Conservation (phyloP, 768 basidiomycete genomes). For the Termitomyces sp. region DNA sequence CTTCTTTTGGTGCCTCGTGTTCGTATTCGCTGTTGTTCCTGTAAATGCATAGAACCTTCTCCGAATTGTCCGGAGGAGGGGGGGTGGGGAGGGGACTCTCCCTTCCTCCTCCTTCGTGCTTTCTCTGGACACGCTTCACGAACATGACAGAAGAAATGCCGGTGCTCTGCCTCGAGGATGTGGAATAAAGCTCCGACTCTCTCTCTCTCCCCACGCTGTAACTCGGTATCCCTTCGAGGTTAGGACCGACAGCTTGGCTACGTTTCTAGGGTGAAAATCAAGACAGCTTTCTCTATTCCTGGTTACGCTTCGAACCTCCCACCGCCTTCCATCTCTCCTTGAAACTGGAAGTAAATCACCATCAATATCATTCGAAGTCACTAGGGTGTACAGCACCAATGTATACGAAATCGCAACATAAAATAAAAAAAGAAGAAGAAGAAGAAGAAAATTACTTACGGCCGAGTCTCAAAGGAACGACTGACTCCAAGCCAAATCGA, state of each 20-base stretch:
- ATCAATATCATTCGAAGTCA: neutral
- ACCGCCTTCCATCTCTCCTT: neutral
- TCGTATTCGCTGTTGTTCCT: neutral
- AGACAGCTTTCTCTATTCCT: neutral
- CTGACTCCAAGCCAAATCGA: neutral
- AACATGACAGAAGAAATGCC: neutral
- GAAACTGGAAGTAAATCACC: neutral
- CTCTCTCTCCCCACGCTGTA: neutral
- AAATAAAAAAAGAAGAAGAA: too few species aligned
- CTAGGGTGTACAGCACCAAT: neutral
- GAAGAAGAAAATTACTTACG: neutral
- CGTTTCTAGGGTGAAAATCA: neutral
- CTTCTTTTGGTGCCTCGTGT: slow-evolving; percentile 1
- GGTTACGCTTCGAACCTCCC: neutral
- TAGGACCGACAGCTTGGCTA: neutral
- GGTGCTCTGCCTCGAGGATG: neutral
- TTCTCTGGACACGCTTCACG: neutral
- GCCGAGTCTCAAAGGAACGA: neutral
- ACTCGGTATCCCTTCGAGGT: too few species aligned
- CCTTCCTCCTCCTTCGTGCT: neutral
- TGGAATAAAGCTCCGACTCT: neutral
- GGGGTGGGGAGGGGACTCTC: neutral
- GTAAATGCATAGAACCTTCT: neutral
- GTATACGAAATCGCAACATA: neutral
- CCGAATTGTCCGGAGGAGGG: neutral